Conservation (phyloP, 345 rosid species). For the Populus tremula region DNA sequence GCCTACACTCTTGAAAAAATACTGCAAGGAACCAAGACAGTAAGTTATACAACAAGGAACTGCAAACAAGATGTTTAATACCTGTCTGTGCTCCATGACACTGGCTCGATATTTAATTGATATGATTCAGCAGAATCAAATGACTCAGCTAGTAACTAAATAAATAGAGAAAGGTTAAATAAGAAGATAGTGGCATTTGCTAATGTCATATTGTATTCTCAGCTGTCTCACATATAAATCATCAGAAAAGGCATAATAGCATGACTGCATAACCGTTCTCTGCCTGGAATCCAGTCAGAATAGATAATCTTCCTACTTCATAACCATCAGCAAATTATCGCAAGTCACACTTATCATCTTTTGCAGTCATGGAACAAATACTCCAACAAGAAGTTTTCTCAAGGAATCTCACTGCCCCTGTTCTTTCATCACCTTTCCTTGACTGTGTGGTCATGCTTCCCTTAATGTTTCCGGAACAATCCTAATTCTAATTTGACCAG, state of each 20-base stretch:
- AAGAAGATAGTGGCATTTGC: not conserved
- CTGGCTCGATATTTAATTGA: no score
- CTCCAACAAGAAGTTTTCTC: no score
- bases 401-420: no score
- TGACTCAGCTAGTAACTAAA: no score
- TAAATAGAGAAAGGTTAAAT: no score
- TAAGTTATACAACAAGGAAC: not conserved
- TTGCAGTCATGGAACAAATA: not conserved
- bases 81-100: no score
- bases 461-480: not conserved
- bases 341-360: not conserved
- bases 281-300: not conserved
- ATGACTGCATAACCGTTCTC: not conserved
- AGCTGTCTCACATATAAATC: not conserved
- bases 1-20: constrained; percentile 50
- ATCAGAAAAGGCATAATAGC: not conserved
- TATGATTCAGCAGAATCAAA: no score
- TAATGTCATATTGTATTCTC: not conserved
- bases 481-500: not conserved
- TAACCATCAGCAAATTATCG: not conserved
- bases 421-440: not conserved
- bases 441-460: not conserved
- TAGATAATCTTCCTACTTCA: not conserved
- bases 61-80: not conserved
- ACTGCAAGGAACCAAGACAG: constrained; percentile 36